phyloP scores from a whole-genome alignment of 176 grass and related monocot species.

The Cenchrus americanus region DNA sequence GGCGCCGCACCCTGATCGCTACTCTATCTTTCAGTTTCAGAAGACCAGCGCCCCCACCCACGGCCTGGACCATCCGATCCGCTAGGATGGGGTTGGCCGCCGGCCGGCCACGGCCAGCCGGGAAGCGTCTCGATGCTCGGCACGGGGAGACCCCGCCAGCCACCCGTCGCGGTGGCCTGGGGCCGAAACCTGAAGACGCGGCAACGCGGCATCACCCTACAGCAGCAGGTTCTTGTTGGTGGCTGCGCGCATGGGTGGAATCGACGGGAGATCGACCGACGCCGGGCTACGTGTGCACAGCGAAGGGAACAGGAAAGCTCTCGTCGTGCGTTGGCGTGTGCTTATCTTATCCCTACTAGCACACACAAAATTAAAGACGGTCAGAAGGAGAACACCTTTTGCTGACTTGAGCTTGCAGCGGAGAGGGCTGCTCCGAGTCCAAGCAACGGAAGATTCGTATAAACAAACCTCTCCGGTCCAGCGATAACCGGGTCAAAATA shows the following conservation, averaged over 20 bases:
- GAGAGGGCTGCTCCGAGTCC: not conserved
- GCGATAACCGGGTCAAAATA: constrained; percentile 18
- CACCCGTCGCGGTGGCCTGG: not conserved
- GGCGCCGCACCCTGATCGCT: not conserved
- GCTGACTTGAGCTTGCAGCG: constrained; percentile 6
- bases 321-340: not conserved
- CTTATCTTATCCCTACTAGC: constrained; percentile 7
- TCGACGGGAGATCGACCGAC: not conserved
- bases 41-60: not conserved
- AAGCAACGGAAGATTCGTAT: constrained; percentile 35
- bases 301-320: constrained; percentile 26
- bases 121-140: not conserved
- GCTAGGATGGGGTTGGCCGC: not conserved
- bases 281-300: not conserved
- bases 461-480: constrained; percentile 12
- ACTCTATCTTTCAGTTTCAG: not conserved
- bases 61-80: not conserved
- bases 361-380: not conserved
- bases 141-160: not conserved
- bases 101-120: not conserved
- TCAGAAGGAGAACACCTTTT: not conserved
- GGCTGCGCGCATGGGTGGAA: not conserved
- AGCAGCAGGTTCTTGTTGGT: constrained; percentile 6
- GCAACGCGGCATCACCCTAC: not conserved
- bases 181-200: not conserved